Evolutionary conservation across 1,284 basidiomycete genomes (phyloP).

Genomic region (Rhizoctonia solani): DNA sequence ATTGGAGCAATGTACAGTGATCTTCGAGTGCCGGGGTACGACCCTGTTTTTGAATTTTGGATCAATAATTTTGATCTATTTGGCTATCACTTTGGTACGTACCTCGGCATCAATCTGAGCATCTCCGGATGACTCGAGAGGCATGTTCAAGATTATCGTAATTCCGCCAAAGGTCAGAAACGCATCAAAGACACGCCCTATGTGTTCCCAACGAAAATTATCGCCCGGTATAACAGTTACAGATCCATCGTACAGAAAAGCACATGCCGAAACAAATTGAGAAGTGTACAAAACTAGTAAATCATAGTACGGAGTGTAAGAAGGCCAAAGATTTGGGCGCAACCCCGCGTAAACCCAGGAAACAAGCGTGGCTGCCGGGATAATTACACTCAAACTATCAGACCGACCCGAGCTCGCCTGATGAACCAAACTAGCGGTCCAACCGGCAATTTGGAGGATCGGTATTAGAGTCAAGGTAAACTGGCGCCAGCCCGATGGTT

Average conservation of each 20-base stretch:
- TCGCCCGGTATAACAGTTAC: background rate
- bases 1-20: conserved; percentile 29
- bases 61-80: background rate
- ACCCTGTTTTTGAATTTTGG: conserved; percentile 5
- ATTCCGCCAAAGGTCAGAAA: conserved; percentile 5
- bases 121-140: conserved; percentile 8
- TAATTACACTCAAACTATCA: conserved; percentile 1
- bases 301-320: conserved; percentile 28
- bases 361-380: background rate
- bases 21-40: conserved; percentile 32
- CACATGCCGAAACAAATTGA: conserved; percentile 13
- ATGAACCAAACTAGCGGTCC: background rate
- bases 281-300: too few relatives aligned
- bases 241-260: conserved; percentile 15
- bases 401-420: background rate
- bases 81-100: background rate
- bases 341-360: conserved; percentile 33
- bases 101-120: conserved; percentile 22
- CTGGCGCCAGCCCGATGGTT: conserved; percentile 25
- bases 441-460: conserved; percentile 13
- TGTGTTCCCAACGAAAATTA: background rate
- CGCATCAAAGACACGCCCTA: conserved; percentile 13
- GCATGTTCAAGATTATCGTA: conserved; percentile 30
- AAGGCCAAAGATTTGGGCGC: conserved; percentile 21
- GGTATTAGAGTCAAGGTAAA: conserved; percentile 5